phyloP scores from a whole-genome alignment of 1,139 yeast species.

The Maudiozyma humilis region DNA sequence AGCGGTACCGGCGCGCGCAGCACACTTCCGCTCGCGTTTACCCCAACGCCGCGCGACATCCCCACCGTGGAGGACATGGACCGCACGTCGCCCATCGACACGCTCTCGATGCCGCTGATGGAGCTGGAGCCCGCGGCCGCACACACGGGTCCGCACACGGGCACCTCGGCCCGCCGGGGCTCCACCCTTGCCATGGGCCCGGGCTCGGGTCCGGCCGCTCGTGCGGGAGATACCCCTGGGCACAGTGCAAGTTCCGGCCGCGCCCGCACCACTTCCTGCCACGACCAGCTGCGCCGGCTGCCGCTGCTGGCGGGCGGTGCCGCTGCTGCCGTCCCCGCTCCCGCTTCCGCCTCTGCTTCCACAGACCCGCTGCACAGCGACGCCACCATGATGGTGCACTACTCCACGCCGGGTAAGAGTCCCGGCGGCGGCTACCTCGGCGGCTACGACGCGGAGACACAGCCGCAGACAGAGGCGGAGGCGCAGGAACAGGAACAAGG shows the following conservation, averaged over 20 bases:
- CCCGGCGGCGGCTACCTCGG: too few relatives aligned
- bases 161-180: constrained; percentile 2
- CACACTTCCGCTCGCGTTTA: neutral
- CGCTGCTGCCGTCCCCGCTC: neutral
- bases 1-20: constrained; percentile 3
- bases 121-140: constrained; percentile 14
- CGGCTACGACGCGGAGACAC: too few relatives aligned
- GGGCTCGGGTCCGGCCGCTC: too few relatives aligned
- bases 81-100: constrained; percentile 29
- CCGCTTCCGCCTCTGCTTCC: neutral
- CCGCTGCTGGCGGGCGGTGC: constrained; percentile 8
- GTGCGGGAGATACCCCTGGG: neutral
- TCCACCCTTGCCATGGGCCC: too few relatives aligned
- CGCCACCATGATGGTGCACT: constrained; percentile 9
- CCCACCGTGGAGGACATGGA: constrained; percentile 20
- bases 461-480: neutral
- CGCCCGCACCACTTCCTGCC: constrained; percentile 6
- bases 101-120: constrained; percentile 29
- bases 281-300: constrained; percentile 12
- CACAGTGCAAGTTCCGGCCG: neutral
- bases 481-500: constrained; percentile 6
- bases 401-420: constrained; percentile 7
- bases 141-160: neutral
- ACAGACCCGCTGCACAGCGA: constrained; percentile 6
- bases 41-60: constrained; percentile 6